phyloP scores from a whole-genome alignment of 148 eudicot species.

The Fagopyrum homotropicum region DNA sequence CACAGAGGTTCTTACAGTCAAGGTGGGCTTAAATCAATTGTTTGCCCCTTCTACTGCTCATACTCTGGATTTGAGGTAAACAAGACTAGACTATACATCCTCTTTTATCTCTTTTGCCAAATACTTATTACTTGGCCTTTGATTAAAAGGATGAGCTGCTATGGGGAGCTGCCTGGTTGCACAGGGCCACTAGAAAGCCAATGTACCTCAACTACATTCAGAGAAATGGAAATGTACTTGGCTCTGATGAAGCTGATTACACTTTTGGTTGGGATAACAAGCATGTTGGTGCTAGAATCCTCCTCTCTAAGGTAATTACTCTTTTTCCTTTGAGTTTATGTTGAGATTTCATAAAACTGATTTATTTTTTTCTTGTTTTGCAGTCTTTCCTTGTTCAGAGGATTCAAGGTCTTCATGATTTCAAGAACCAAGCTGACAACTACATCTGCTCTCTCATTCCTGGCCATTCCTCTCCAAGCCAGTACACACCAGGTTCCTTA shows the following conservation, averaged over 20 bases:
- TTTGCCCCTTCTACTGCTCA: conserved; percentile 62
- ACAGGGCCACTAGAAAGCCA: conserved; percentile 66
- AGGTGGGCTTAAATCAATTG: conserved; percentile 30
- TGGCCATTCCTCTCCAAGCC: conserved; percentile 47
- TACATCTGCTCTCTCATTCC: conserved; percentile 76
- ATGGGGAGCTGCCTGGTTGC: conserved; percentile 91
- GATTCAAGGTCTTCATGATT: conserved; percentile 49
- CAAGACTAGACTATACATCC: not conserved
- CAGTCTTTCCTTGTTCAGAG: conserved; percentile 60
- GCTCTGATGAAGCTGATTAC: conserved; percentile 65
- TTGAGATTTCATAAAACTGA: not conserved
- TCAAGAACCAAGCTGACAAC: conserved; percentile 68
- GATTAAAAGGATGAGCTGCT: conserved; percentile 59
- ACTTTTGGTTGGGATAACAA: conserved; percentile 93
- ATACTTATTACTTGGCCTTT: not conserved
- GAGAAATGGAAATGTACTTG: conserved; percentile 65
- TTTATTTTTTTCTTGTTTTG: not conserved
- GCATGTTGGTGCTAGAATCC: conserved; percentile 79
- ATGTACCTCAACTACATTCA: conserved; percentile 61
- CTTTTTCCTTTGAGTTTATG: not conserved
- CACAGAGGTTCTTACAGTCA: conserved; percentile 71
- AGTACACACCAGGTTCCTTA: conserved; percentile 59
- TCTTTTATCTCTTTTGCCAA: not conserved
- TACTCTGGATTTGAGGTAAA: conserved; percentile 73
- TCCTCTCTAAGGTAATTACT: conserved; percentile 40